Evolutionary conservation across 2,329 filamentous ascomycete genomes (phyloP).

Genomic region (Aureobasidium sp.): DNA sequence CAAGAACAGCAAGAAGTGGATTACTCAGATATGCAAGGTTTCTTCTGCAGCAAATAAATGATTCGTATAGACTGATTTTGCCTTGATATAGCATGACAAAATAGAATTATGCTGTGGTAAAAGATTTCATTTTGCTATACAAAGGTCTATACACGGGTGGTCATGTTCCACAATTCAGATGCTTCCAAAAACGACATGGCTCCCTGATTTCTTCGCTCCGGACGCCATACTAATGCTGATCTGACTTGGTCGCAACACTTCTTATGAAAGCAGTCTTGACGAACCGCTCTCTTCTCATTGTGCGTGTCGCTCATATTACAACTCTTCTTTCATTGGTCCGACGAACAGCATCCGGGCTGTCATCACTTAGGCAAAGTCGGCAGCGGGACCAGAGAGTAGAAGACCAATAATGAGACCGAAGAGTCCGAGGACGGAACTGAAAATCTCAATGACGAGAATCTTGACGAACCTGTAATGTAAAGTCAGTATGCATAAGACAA

Average conservation of each 20-base stretch:
- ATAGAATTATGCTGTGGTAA: not conserved
- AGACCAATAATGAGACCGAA: slow-evolving; percentile 95
- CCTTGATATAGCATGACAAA: not conserved
- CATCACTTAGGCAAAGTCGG: slow-evolving; percentile 52
- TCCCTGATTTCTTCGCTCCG: slow-evolving; percentile 6
- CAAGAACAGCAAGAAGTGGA: not conserved
- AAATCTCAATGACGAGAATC: slow-evolving; percentile 98
- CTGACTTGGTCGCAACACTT: not conserved
- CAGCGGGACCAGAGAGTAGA: slow-evolving; percentile 75
- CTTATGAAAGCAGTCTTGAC: not conserved
- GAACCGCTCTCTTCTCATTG: not conserved
- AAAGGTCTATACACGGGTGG: slow-evolving; percentile 11
- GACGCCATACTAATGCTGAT: slow-evolving; percentile 12
- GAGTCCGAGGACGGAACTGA: slow-evolving; percentile 92
- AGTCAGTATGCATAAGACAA: slow-evolving; percentile 12
- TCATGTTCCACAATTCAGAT: not conserved
- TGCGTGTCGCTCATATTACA: not conserved
- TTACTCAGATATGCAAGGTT: not conserved
- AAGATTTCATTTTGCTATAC: slow-evolving; percentile 1
- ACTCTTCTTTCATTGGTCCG: not conserved
- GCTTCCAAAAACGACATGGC: slow-evolving; percentile 4
- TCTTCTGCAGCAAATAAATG: not conserved
- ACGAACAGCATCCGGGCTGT: not conserved
- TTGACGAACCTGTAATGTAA: slow-evolving; percentile 77
- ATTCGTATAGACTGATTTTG: not conserved